These are phyloP conservation scores for Polyporus arcularius DNA, from an alignment of 768 basidiomycete genomes.

Conservation along the genomic window DNA sequence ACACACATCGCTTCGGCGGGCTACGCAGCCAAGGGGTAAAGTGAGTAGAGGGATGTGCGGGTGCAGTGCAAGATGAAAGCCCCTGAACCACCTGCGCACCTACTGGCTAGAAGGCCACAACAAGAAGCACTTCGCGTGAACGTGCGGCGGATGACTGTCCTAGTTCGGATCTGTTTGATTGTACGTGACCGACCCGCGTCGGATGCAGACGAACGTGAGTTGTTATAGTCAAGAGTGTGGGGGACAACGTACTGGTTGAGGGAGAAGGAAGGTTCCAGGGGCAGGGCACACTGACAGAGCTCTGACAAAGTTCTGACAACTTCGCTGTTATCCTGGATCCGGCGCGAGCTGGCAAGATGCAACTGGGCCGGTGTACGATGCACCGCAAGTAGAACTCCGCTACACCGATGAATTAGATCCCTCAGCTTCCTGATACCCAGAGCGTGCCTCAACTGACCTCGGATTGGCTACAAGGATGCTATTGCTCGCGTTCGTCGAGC, in stretches of 20 bases:
- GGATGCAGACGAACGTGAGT: neutral
- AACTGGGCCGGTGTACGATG: neutral
- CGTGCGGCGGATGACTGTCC: neutral
- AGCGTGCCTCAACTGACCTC: neutral
- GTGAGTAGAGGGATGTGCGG: constrained; percentile 5
- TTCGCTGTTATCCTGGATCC: neutral
- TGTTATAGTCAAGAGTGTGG: neutral
- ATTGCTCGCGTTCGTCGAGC: neutral
- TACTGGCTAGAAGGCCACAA: neutral
- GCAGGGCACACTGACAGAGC: constrained; percentile 6
- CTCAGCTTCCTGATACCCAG: neutral
- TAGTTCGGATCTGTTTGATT: constrained; percentile 6
- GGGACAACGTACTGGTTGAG: constrained; percentile 8
- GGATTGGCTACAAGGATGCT: neutral
- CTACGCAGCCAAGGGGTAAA: neutral
- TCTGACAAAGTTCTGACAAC: neutral
- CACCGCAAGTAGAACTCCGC: neutral
- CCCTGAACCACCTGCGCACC: neutral
- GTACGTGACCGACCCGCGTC: constrained; percentile 1
- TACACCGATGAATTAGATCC: neutral
- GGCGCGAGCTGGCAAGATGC: neutral
- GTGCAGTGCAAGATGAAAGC: constrained; percentile 9
- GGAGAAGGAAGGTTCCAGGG: neutral
- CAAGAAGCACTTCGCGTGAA: constrained; percentile 1
- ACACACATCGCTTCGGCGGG: no score